Percentiles rank a stretch among this genome's conserved stretches.
phyloP scores from a whole-genome alignment of 75 land plant species.

The Picea sitchensis region DNA sequence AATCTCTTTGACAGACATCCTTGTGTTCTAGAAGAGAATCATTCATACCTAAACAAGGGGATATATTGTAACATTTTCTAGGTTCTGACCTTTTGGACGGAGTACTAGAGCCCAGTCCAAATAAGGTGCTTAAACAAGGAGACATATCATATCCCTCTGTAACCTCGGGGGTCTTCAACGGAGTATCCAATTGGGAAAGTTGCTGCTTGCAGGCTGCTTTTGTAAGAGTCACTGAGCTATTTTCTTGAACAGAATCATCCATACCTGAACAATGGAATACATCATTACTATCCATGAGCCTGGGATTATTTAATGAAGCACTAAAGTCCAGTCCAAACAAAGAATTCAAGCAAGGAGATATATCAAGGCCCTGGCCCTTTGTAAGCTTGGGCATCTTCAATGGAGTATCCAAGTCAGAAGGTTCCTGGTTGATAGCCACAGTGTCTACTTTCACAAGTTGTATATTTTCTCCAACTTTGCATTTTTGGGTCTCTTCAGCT shows the following conservation, averaged over 20 bases:
- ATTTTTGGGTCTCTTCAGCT: too few species aligned
- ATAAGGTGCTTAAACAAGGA: too few species aligned
- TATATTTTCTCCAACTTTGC: too few species aligned
- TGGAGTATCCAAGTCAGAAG: not conserved
- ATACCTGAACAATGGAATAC: not conserved
- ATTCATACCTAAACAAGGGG: too few species aligned
- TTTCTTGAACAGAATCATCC: not conserved
- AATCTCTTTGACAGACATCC: too few species aligned
- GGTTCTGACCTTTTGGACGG: too few species aligned
- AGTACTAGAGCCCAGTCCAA: too few species aligned
- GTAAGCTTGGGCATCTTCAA: not conserved
- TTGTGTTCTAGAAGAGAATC: too few species aligned
- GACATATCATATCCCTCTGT: not conserved
- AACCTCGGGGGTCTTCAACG: too few species aligned
- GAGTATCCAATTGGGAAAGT: not conserved
- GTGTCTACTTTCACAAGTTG: not conserved
- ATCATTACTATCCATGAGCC: not conserved
- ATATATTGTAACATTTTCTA: too few species aligned
- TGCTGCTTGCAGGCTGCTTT: not conserved
- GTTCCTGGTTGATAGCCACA: not conserved
- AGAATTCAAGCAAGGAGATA: not conserved
- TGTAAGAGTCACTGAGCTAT: not conserved
- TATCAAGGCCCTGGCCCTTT: not conserved
- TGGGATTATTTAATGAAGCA: not conserved
- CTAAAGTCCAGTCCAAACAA: not conserved